These are phyloP conservation scores for Ocimum tenuiflorum DNA, from an alignment of 257 asterid genomes.

Conservation along the genomic window DNA sequence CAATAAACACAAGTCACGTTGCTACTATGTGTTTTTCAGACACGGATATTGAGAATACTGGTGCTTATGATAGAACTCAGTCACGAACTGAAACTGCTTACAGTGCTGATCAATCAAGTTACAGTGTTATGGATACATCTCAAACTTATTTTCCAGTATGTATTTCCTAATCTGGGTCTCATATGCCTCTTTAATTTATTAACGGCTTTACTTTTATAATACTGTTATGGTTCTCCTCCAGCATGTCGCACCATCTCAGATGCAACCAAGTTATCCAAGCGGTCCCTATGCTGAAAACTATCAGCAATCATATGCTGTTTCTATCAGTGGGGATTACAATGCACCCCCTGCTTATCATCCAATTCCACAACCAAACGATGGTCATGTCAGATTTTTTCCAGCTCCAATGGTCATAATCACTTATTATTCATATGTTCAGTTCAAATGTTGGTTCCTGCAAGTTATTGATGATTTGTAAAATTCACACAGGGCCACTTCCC, in stretches of 20 bases:
- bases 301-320: conserved; percentile 44
- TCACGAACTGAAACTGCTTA: conserved; percentile 41
- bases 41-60: conserved; percentile 34
- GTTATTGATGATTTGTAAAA: conserved; percentile 1
- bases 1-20: neutral
- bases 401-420: conserved; percentile 38
- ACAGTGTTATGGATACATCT: conserved; percentile 41
- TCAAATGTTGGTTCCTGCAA: conserved; percentile 4
- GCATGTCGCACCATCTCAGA: conserved; percentile 46
- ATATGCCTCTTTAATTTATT: neutral
- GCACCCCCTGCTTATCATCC: conserved; percentile 48
- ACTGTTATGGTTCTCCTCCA: conserved; percentile 24
- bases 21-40: conserved; percentile 36
- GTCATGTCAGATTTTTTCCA: conserved; percentile 53
- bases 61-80: conserved; percentile 36
- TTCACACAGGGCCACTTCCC: conserved; percentile 50
- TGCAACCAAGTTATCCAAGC: conserved; percentile 41
- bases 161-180: conserved; percentile 12
- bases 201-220: neutral
- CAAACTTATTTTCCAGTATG: conserved; percentile 57
- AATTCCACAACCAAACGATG: conserved; percentile 37
- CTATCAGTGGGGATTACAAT: conserved; percentile 37
- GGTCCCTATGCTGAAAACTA: conserved; percentile 53
- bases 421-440: conserved; percentile 4
- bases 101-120: conserved; percentile 42